Percentiles rank a stretch among this genome's conserved stretches.
Conservation (phyloP, 345 rosid genomes). For the Brassica incana region DNA sequence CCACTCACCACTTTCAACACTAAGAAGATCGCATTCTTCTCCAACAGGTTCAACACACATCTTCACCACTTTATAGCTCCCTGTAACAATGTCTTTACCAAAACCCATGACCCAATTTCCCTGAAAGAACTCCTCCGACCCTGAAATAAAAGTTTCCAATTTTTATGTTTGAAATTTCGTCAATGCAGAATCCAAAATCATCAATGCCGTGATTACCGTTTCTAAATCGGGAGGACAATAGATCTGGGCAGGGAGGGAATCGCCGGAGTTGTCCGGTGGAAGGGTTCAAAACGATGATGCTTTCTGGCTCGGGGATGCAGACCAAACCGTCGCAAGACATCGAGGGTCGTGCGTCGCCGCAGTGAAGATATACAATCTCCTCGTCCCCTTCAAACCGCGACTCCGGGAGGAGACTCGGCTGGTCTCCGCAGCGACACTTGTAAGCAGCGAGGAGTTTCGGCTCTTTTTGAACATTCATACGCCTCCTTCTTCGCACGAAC, state of each 20-base stretch:
- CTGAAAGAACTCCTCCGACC: no score
- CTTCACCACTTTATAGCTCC: constrained; percentile 7
- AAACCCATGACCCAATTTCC: constrained; percentile 11
- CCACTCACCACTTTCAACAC: constrained; percentile 8
- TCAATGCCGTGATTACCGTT: neutral
- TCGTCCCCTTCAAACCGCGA: neutral
- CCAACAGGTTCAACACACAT: no score
- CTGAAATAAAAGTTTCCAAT: neutral
- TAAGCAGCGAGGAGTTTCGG: neutral
- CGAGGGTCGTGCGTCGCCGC: neutral
- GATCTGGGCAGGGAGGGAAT: neutral
- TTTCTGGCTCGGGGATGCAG: neutral
- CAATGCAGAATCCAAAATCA: no score
- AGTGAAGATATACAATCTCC: neutral
- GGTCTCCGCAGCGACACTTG: neutral
- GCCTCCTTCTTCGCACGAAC: constrained; percentile 1
- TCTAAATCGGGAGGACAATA: neutral
- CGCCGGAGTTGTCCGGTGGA: constrained; percentile 1
- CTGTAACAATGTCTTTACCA: constrained; percentile 1
- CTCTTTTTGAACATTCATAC: constrained; percentile 2
- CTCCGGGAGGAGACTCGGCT: neutral
- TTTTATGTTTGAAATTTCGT: no score
- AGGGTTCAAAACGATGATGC: neutral
- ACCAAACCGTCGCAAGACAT: constrained; percentile 7
- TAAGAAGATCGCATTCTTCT: neutral